Base-by-base conservation (phyloP, 1,284 basidiomycete genomes). In the Gomphus bonarii region DNA sequence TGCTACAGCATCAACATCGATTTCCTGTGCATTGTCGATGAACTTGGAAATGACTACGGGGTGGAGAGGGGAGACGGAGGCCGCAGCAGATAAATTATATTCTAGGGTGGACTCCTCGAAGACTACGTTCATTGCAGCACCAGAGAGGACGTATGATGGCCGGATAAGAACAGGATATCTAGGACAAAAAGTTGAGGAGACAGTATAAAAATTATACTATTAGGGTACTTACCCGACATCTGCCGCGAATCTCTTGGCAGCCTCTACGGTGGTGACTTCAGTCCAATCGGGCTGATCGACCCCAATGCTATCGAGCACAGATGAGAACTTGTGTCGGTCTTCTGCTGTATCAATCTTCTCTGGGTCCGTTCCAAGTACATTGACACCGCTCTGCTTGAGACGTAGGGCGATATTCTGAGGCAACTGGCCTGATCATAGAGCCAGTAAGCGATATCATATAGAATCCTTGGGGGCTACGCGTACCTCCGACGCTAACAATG, bases 41-140 rank as follows among this genome's bases (percentile, higher is more conserved):
- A 97, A 99, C 73, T 99, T 98, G 65, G 94, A 93, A 68, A 99
- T 86, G 65, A 99, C 95, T 64, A 97, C 95, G 2, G 97, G 97
- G 74, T 99, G 93, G 42, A 97, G 82, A 47, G 94, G 94, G 10
- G 97, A 99, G 60, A 99, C 95, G 59, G 89, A 84, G 47, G 97
- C 91, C 11, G 97, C 97, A 11, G 91, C 90, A 14, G 93, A 94
- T 48, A 99, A 82, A 66, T 93, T 93, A 74, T 97, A 86, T 65
- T 95, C 88, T 49, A 99, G 78, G 9, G 84, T 77, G 16, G 87
- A 80, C 70, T 95, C 93, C 70, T 97, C 92, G 72, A 89, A 91
- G 36, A 99, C 94, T 54, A 99, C 95, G 72, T 97, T 99, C 97
- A 99, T 99, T 18, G 97, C 97, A 38, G 97, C 95, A 60, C 97